Evolutionary conservation across 352 stramenopile species (phyloP).

Genomic region (Pythium sp.): DNA sequence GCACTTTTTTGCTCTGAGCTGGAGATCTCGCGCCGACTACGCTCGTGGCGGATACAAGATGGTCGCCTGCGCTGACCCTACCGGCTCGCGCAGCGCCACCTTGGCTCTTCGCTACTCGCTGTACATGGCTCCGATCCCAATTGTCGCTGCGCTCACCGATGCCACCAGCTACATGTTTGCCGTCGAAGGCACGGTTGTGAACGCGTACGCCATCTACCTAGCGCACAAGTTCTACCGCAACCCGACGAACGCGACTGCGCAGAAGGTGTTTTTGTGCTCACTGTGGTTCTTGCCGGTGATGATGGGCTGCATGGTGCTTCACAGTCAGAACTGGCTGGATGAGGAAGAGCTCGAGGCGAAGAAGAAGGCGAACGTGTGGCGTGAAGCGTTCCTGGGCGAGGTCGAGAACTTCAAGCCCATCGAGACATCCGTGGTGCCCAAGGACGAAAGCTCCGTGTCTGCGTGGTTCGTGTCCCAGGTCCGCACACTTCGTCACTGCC

Average conservation of each 20-base stretch:
- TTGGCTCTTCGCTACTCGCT: constrained; percentile 94
- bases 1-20: constrained; percentile 99
- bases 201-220: constrained; percentile 94
- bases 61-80: constrained; percentile 92
- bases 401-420: constrained; percentile 60
- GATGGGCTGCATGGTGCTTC: constrained; percentile 97
- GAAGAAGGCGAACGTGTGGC: constrained; percentile 52
- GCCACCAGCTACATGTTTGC: constrained; percentile 99
- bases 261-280: constrained; percentile 96
- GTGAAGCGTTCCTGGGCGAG: constrained; percentile 71
- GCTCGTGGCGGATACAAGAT: constrained; percentile 92
- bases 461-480: constrained; percentile 64
- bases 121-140: constrained; percentile 93
- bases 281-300: constrained; percentile 98
- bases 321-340: constrained; percentile 91
- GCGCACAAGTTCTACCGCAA: constrained; percentile 95
- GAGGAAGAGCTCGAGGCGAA: constrained; percentile 66
- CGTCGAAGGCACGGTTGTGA: constrained; percentile 95
- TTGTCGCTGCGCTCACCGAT: constrained; percentile 89
- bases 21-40: constrained; percentile 94
- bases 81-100: constrained; percentile 87
- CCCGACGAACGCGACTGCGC: constrained; percentile 92
- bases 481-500: constrained; percentile 52
- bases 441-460: constrained; percentile 56
- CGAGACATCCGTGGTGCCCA: constrained; percentile 26